Base-by-base conservation (phyloP, 225 moss, liverwort and hornwort genomes). In the Pseudisothecium myosuroides region DNA sequence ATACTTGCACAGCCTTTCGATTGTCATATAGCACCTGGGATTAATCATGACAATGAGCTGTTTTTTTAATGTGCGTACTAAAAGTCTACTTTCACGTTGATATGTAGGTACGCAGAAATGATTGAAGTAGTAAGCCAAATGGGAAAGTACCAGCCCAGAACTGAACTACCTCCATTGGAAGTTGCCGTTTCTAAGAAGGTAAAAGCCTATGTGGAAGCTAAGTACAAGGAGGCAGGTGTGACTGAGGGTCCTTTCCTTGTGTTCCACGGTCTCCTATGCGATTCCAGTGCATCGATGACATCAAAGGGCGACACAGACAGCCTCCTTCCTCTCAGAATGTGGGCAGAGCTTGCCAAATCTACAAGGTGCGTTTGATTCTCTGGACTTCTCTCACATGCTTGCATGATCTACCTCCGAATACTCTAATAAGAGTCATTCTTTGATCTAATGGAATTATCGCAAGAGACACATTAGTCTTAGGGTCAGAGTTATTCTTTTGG, bases 211-310 rank as follows among this genome's bases (percentile, higher is more conserved):
- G 95, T 96, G 49, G 87, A 87, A 90, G 93, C 68, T 7, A 99
- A 99, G 91, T 94, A 86, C 86, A 90, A 37, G 39, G 96, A 97
- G 58, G 94, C 94, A 29, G 98, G 96, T 90, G 92, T 96, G 55
- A 43, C 81, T 24, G 93, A 86, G 68, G 95, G 95, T 59, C 92
- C 91, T 64, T 99, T 93, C 68, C 83, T 97, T 86, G 96, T 99
- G 12, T 96, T 96, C 72, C 98, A 99, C 87, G 98, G 98, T 65
- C 91, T 97, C 39, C 91, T 93, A 75, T 92, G 96, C 79, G 95
- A 96, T 84, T 99, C 98, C 62, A 87, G 74, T 86, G 98, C 97
- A 74, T 93, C 95, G 45, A 99, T 99, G 98, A 94, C 95, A 55
- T 97, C 96, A 39, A 93, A 85, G 29, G 97, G 98, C 54, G 97